A percentile compares a stretch with the other conserved stretches of the same genome.
Conservation (phyloP, 75 land plant genomes). For the Azolla pinnata region DNA sequence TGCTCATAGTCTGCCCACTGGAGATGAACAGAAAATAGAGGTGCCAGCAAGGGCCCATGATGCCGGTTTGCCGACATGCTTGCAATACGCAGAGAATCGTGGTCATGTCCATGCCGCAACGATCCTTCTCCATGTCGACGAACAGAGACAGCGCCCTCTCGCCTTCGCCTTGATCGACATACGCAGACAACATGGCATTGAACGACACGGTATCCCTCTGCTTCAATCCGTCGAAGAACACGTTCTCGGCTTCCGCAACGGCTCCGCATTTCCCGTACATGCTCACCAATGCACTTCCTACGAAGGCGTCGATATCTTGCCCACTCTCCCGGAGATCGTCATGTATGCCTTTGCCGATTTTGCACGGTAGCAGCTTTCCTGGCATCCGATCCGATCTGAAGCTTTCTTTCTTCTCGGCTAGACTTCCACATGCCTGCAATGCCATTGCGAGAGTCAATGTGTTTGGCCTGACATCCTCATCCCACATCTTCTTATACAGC, state of each 20-base stretch:
- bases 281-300: conserved; percentile 34
- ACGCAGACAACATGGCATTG: conserved; percentile 40
- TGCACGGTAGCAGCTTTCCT: background rate
- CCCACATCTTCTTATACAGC: conserved; percentile 36
- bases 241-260: conserved; percentile 18
- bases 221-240: conserved; percentile 49
- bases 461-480: conserved; percentile 20
- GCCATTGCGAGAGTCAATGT: conserved; percentile 40
- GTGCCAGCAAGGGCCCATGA: background rate
- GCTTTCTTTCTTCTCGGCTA: conserved; percentile 22
- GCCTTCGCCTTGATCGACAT: conserved; percentile 14
- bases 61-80: conserved; percentile 26
- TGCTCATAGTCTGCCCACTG: background rate
- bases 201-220: conserved; percentile 43
- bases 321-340: conserved; percentile 17
- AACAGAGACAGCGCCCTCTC: conserved; percentile 25
- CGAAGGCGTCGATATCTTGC: background rate
- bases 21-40: background rate
- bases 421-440: conserved; percentile 44
- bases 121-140: conserved; percentile 16
- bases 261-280: conserved; percentile 41
- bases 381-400: background rate
- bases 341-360: conserved; percentile 24
- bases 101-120: no score
- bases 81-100: conserved; percentile 23